phyloP scores from a whole-genome alignment of 2,329 filamentous ascomycete genomes.

The Parasarocladium wereldwijsianum region DNA sequence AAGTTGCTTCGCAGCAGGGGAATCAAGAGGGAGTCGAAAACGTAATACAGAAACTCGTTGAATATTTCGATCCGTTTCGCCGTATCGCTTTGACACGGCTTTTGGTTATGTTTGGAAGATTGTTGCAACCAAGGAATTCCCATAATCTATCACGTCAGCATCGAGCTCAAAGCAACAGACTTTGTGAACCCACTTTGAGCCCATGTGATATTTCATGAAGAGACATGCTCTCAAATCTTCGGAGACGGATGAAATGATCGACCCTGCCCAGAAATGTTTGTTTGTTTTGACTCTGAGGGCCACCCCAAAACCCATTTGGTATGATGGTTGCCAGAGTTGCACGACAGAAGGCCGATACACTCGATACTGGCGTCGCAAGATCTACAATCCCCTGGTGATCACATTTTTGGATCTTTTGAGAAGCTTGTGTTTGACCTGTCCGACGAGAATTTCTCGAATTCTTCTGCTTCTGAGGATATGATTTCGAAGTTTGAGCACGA shows the following conservation, averaged over 20 bases:
- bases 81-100: conserved; percentile 55
- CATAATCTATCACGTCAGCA: conserved; percentile 35
- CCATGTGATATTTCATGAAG: conserved; percentile 66
- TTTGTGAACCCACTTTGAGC: conserved; percentile 48
- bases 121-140: conserved; percentile 60
- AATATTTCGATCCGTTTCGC: conserved; percentile 67
- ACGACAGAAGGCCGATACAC: conserved; percentile 78
- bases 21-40: conserved; percentile 84
- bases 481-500: too few species aligned
- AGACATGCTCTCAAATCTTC: conserved; percentile 68
- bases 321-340: conserved; percentile 59
- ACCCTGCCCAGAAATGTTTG: conserved; percentile 47
- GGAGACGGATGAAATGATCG: conserved; percentile 62
- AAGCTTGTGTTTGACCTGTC: too few species aligned
- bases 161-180: not conserved
- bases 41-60: conserved; percentile 75
- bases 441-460: too few species aligned
- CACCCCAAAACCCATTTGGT: conserved; percentile 62
- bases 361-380: conserved; percentile 48
- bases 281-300: conserved; percentile 42
- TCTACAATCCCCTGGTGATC: conserved; percentile 38
- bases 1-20: conserved; percentile 80
- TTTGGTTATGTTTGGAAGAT: conserved; percentile 29
- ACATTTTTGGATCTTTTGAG: not conserved
- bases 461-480: too few species aligned